phyloP scores from a whole-genome alignment of 2,329 filamentous ascomycete genomes.

The Colletotrichum cordylinicola region DNA sequence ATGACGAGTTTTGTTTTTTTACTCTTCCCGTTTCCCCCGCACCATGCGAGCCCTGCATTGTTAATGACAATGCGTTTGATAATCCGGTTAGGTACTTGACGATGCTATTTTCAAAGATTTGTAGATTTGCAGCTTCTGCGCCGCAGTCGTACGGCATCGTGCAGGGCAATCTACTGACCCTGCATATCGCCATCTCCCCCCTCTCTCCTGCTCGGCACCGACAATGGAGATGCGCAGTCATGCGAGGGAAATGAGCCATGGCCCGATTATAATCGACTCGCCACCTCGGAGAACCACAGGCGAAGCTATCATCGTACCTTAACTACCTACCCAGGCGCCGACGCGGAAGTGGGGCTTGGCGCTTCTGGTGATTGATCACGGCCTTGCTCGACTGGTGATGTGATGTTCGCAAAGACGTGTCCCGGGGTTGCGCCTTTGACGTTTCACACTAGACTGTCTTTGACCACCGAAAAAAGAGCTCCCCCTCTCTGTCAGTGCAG shows the following conservation, averaged over 20 bases:
- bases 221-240: not conserved
- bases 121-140: not conserved
- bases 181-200: not conserved
- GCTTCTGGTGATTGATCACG: not conserved
- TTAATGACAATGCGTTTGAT: not conserved
- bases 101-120: not conserved
- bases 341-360: not conserved
- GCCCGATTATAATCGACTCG: not conserved
- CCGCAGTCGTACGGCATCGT: not conserved
- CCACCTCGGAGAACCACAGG: not conserved
- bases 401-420: not conserved
- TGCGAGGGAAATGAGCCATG: conserved; percentile 4
- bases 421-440: not conserved
- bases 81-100: not conserved
- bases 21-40: not conserved
- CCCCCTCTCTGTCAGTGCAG: not conserved
- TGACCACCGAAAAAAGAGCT: not conserved
- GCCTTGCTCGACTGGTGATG: conserved; percentile 3
- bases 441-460: conserved; percentile 10
- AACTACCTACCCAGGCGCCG: not conserved
- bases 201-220: not conserved
- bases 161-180: not conserved
- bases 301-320: not conserved
- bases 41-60: not conserved
- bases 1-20: not conserved